A percentile compares a stretch with the other conserved stretches of the same genome.
Conservation (phyloP, 140 eudicot genomes). For the Flaveria floridana region DNA sequence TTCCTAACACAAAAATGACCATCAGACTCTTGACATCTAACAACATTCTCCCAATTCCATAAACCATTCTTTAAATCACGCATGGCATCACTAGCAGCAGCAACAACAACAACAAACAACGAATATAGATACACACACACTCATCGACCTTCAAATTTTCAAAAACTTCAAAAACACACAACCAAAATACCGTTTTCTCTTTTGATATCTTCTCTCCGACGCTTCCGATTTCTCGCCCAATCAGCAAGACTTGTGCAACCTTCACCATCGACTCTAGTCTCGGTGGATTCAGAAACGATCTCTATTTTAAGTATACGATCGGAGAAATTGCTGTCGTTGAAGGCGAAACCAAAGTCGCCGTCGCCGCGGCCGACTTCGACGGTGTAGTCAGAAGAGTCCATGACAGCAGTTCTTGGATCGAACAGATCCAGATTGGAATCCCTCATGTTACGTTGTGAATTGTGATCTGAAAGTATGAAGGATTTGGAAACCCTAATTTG, state of each 20-base stretch:
- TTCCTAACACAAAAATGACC: neutral
- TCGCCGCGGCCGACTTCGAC: slow-evolving; percentile 46
- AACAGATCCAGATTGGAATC: slow-evolving; percentile 66
- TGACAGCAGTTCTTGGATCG: slow-evolving; percentile 78
- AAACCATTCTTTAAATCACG: slow-evolving; percentile 16
- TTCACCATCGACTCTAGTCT: slow-evolving; percentile 50
- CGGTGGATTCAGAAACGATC: slow-evolving; percentile 63
- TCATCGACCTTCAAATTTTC: neutral
- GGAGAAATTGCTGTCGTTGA: slow-evolving; percentile 85
- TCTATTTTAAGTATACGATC: slow-evolving; percentile 80
- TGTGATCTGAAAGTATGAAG: neutral
- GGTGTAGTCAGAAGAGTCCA: slow-evolving; percentile 75
- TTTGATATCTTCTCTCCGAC: slow-evolving; percentile 67
- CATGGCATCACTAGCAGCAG: neutral
- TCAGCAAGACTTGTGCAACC: slow-evolving; percentile 75
- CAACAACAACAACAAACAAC: neutral
- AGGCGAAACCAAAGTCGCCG: slow-evolving; percentile 87
- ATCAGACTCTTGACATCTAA: neutral
- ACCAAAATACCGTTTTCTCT: slow-evolving; percentile 47
- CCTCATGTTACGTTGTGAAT: slow-evolving; percentile 36
- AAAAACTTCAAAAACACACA: neutral
- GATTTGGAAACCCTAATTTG: slow-evolving; percentile 42
- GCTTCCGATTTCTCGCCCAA: slow-evolving; percentile 84
- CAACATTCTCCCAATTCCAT: neutral
- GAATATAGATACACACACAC: neutral